Percentiles rank a stretch among this genome's conserved stretches.
These are phyloP conservation scores for Phytophthora melonis DNA, from an alignment of 352 stramenopile genomes.

Conservation along the genomic window DNA sequence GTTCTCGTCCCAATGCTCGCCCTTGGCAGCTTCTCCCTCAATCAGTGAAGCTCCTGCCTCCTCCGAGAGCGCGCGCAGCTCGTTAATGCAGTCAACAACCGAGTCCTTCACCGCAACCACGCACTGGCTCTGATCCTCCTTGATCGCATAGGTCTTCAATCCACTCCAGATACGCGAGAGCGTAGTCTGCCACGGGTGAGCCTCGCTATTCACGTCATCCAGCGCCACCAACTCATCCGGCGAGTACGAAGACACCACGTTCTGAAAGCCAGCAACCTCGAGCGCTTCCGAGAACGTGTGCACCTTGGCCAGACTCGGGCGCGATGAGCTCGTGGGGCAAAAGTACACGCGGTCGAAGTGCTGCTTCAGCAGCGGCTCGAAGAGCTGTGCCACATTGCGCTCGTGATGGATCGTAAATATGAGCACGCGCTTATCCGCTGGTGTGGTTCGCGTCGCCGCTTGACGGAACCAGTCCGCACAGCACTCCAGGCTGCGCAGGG, in stretches of 20 bases:
- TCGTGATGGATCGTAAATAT: constrained; percentile 90
- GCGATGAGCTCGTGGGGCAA: constrained; percentile 67
- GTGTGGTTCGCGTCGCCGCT: constrained; percentile 12
- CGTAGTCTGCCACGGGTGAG: constrained; percentile 67
- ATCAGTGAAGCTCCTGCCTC: constrained; percentile 22
- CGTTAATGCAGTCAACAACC: constrained; percentile 68
- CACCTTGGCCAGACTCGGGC: constrained; percentile 73
- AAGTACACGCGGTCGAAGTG: constrained; percentile 85
- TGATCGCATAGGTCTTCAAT: constrained; percentile 50
- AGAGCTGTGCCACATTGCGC: constrained; percentile 75
- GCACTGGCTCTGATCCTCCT: constrained; percentile 40
- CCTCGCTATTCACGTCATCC: constrained; percentile 52
- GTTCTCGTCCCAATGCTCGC: constrained; percentile 40
- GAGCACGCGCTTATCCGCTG: constrained; percentile 51
- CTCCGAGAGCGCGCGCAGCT: constrained; percentile 50
- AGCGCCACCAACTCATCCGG: constrained; percentile 50
- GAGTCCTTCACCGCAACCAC: constrained; percentile 58
- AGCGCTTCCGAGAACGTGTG: constrained; percentile 75
- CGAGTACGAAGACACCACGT: constrained; percentile 57
- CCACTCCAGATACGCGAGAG: constrained; percentile 62
- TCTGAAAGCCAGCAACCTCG: constrained; percentile 38
- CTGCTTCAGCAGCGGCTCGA: constrained; percentile 65
- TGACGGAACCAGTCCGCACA: constrained; percentile 80
- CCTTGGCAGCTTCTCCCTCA: constrained; percentile 15
- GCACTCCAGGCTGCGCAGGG: constrained; percentile 76